phyloP scores from a whole-genome alignment of 371 early-diverging fungal genomes.

The Coemansia sp. region DNA sequence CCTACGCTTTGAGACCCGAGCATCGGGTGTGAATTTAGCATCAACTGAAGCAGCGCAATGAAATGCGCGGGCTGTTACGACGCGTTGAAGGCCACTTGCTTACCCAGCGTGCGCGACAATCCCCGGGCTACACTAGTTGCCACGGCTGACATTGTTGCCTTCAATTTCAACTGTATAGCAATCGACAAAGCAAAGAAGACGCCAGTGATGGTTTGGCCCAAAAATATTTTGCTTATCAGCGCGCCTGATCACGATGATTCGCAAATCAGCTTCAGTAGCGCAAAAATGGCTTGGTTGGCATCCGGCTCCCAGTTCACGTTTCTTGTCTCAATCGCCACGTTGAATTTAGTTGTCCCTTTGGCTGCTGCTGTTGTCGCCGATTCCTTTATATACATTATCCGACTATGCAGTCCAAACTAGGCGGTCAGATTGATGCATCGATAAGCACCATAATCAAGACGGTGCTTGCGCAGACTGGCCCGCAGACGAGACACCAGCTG shows the following conservation, averaged over 20 bases:
- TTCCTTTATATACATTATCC: no score
- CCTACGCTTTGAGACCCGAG: background rate
- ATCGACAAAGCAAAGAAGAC: background rate
- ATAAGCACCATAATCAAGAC: conserved; percentile 47
- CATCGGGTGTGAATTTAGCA: no score
- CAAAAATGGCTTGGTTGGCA: no score
- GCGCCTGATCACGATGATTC: conserved; percentile 1
- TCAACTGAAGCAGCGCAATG: background rate
- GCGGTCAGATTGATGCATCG: conserved; percentile 33
- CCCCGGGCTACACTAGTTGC: background rate
- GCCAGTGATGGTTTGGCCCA: no score
- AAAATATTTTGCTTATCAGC: conserved; percentile 3
- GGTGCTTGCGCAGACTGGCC: conserved; percentile 39
- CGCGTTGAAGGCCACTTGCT: background rate
- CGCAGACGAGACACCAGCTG: conserved; percentile 46
- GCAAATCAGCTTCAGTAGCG: background rate
- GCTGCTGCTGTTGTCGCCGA: no score
- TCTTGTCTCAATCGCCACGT: no score
- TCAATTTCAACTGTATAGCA: background rate
- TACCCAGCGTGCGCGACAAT: conserved; percentile 4
- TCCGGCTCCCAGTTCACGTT: background rate
- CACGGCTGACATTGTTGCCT: conserved; percentile 2
- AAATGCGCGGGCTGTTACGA: no score
- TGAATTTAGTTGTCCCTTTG: background rate
- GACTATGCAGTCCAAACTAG: background rate